A percentile compares a stretch with the other conserved stretches of the same genome.
These are phyloP conservation scores for Trametes hirsuta DNA, from an alignment of 1,284 basidiomycete species.

Conservation along the genomic window DNA sequence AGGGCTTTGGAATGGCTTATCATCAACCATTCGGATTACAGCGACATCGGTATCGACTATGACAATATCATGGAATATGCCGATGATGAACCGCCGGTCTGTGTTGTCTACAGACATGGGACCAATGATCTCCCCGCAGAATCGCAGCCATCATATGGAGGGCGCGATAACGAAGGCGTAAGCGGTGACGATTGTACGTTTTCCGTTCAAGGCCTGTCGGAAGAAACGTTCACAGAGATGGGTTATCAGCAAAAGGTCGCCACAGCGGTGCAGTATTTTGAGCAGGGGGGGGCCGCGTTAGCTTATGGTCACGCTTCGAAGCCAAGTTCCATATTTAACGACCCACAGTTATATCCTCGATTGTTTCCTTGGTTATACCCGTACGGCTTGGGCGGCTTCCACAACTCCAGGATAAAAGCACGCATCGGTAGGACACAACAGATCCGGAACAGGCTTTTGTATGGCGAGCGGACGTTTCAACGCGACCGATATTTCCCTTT, in stretches of 20 bases:
- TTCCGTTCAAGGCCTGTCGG: background rate
- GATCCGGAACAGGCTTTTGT: background rate
- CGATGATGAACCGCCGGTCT: background rate
- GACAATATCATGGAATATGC: slow-evolving; percentile 29
- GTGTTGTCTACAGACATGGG: background rate
- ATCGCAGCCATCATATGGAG: background rate
- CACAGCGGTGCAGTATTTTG: background rate
- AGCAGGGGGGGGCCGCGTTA: slow-evolving; percentile 6
- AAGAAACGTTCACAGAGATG: background rate
- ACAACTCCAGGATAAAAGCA: background rate
- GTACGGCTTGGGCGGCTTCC: background rate
- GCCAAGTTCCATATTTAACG: slow-evolving; percentile 35
- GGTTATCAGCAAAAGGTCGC: background rate
- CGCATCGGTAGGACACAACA: background rate
- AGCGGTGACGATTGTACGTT: slow-evolving; percentile 14
- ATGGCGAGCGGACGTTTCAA: background rate
- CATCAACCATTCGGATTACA: slow-evolving; percentile 35
- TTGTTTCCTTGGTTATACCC: slow-evolving; percentile 30
- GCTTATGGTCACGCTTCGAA: slow-evolving; percentile 28
- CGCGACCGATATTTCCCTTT: too few relatives aligned
- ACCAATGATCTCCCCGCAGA: too few relatives aligned
- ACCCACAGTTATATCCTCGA: slow-evolving; percentile 36
- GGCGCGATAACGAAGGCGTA: slow-evolving; percentile 10
- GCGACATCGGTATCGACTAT: slow-evolving; percentile 30
- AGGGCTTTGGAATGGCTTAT: slow-evolving; percentile 36